Evolutionary conservation across 192 early-diverging fungal genomes (phyloP), one percentile per base, ranked within the genome.

Genomic region (Umbelopsis ramanniana): DNA sequence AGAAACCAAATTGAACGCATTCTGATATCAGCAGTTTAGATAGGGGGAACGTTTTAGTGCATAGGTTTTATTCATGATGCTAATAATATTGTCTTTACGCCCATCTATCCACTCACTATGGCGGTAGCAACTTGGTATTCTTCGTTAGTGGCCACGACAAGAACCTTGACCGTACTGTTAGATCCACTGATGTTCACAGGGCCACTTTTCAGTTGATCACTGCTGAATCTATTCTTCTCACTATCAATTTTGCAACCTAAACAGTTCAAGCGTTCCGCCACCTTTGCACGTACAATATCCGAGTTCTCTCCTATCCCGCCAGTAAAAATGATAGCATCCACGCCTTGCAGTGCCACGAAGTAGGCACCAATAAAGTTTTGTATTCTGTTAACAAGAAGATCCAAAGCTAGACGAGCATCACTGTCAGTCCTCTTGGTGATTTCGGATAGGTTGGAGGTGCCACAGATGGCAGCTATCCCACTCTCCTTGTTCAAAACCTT

Each of bases 241-340:
- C 33, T 4, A 26, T 63, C 33, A 3, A 63, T 63, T 19, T 19
- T 19, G 33, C 57, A 63, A 5, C 57, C 57, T 26, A 63, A 35
- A 19, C 57, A 63, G 15, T 19, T 26, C 14, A 63, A 35, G 11
- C 33, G 57, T 3, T 63, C 57, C 17, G 35, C 57, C 4, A 63
- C 57, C 33, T n/a, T 19, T 37, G 26, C 33, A 7, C 57, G 57
- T 26, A 63, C 5, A 6, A 63, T n/a, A 37, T 63, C 57, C 10
- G 57, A 63, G 57, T 83, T 73, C 37, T 83, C 82, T 6, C 82
- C 82, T 46, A 83, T 82, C 19, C 82, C 82, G n/a, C 82, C 82
- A 0, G 79, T 79, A 52, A 83, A 83, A 0, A 83, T 43, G 48
- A 83, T 66, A 11, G 72, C 76, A 43, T 79, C 72, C 0, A 68